Percentiles rank a stretch among this genome's conserved stretches.
Conservation (phyloP, 768 basidiomycete species). For the Boletus rubroflammeus region DNA sequence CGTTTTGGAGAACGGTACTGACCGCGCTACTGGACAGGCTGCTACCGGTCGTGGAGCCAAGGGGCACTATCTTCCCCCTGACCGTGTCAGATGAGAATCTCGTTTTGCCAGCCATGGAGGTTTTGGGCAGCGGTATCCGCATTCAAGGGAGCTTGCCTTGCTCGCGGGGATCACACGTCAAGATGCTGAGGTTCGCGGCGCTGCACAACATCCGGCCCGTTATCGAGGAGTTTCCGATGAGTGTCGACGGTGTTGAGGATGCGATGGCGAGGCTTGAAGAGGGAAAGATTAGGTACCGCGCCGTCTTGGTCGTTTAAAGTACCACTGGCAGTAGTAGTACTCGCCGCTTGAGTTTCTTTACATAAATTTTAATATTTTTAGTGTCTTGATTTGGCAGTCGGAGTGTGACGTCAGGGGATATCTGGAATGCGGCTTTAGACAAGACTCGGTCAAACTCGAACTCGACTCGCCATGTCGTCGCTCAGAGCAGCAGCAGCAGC, state of each 20-base stretch:
- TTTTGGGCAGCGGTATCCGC: constrained; percentile 18
- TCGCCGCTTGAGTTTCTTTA: neutral
- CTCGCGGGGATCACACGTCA: constrained; percentile 27
- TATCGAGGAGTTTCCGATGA: constrained; percentile 32
- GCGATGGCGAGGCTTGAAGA: constrained; percentile 25
- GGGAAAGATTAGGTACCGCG: constrained; percentile 33
- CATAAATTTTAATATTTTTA: neutral
- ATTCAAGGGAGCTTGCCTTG: constrained; percentile 26
- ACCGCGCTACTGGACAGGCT: constrained; percentile 13
- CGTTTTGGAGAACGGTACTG: neutral
- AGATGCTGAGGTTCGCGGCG: constrained; percentile 36
- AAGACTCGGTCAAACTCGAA: neutral
- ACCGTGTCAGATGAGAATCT: constrained; percentile 24
- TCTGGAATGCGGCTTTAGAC: neutral
- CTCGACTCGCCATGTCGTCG: constrained; percentile 11
- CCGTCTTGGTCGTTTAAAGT: constrained; percentile 28
- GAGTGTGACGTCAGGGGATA: constrained; percentile 16
- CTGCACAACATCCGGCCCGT: constrained; percentile 28
- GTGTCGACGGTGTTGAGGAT: constrained; percentile 27
- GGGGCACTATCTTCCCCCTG: constrained; percentile 25
- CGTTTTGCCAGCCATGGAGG: constrained; percentile 14
- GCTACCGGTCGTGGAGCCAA: constrained; percentile 24
- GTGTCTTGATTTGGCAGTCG: neutral
- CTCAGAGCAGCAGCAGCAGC: constrained; percentile 9
- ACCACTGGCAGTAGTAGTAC: too few relatives aligned